Conservation (phyloP, 257 asterid species). For the Scutellaria galericulata region DNA sequence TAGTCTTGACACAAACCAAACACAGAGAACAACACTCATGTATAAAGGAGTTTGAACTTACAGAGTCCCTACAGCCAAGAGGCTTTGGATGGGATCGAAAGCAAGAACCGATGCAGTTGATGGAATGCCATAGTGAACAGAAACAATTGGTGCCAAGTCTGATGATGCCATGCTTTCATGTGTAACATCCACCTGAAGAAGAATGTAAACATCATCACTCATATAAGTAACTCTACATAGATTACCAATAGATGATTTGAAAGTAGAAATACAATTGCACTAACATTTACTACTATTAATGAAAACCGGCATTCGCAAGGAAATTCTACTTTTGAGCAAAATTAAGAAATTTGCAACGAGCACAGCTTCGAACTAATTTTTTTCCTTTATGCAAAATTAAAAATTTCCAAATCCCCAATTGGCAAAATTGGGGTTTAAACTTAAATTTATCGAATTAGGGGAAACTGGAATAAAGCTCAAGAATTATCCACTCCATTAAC, state of each 20-base stretch:
- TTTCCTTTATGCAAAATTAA: background rate
- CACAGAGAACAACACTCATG: slow-evolving; percentile 21
- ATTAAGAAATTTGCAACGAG: slow-evolving; percentile 8
- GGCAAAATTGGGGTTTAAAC: background rate
- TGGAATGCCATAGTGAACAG: slow-evolving; percentile 93
- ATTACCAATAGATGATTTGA: slow-evolving; percentile 1
- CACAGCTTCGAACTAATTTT: background rate
- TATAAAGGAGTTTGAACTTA: slow-evolving; percentile 48
- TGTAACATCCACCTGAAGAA: slow-evolving; percentile 42
- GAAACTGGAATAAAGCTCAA: background rate
- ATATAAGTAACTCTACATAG: slow-evolving; percentile 23
- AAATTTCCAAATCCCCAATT: background rate
- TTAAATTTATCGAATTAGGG: background rate
- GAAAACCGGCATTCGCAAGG: slow-evolving; percentile 8
- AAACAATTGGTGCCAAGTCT: slow-evolving; percentile 59
- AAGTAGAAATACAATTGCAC: background rate
- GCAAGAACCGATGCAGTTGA: slow-evolving; percentile 84
- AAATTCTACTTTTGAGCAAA: slow-evolving; percentile 10
- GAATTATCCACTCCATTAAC: slow-evolving; percentile 4
- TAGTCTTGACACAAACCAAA: slow-evolving; percentile 16
- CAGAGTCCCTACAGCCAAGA: slow-evolving; percentile 93
- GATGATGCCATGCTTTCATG: slow-evolving; percentile 46
- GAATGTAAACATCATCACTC: slow-evolving; percentile 16
- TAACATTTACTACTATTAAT: slow-evolving; percentile 5
- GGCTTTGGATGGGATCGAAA: slow-evolving; percentile 81